phyloP scores from a whole-genome alignment of 768 basidiomycete genomes.

The Melanogaster broomeanus region DNA sequence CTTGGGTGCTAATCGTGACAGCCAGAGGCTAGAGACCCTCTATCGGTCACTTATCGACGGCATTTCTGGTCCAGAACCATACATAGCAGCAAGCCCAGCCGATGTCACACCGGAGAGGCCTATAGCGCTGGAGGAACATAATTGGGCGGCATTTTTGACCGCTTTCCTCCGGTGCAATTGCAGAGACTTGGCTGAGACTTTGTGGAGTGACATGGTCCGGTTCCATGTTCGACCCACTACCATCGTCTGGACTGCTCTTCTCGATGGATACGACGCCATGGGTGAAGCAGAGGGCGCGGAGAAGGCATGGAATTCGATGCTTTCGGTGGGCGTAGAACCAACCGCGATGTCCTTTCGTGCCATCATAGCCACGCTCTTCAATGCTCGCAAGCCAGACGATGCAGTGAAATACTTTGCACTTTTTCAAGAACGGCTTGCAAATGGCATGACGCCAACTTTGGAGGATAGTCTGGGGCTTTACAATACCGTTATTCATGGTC shows the following conservation, averaged over 20 bases:
- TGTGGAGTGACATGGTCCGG: constrained; percentile 69
- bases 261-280: constrained; percentile 60
- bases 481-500: constrained; percentile 74
- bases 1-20: constrained; percentile 39
- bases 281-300: constrained; percentile 55
- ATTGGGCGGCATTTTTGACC: constrained; percentile 67
- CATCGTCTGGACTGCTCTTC: constrained; percentile 69
- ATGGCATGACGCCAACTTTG: constrained; percentile 25
- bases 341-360: constrained; percentile 68
- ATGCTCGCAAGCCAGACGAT: constrained; percentile 48
- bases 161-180: constrained; percentile 60
- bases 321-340: constrained; percentile 53
- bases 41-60: constrained; percentile 55
- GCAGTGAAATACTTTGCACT: constrained; percentile 53
- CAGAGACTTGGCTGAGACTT: constrained; percentile 54
- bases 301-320: constrained; percentile 66
- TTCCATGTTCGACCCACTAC: constrained; percentile 52
- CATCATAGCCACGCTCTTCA: constrained; percentile 62
- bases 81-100: constrained; percentile 48
- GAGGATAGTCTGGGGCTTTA: constrained; percentile 48
- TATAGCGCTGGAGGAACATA: constrained; percentile 53
- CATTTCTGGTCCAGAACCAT: constrained; percentile 52
- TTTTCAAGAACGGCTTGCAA: constrained; percentile 39
- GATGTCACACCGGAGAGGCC: constrained; percentile 39
- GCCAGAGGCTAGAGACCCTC: constrained; percentile 41